These are phyloP conservation scores for Melaleuca quinquenervia DNA, from an alignment of 345 rosid species.

Conservation along the genomic window DNA sequence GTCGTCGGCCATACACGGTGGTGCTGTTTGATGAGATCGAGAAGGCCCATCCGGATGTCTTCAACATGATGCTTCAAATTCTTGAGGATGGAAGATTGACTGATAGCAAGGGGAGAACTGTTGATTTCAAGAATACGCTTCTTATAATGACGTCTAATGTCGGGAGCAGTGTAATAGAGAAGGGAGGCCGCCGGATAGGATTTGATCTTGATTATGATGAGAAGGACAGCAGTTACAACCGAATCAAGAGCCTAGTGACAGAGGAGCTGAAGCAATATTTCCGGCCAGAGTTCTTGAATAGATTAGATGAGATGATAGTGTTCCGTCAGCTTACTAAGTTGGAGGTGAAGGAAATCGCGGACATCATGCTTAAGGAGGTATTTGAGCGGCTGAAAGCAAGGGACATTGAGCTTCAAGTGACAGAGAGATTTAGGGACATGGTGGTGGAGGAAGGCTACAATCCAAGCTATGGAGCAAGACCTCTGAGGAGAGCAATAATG, in stretches of 20 bases:
- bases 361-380: constrained; percentile 39
- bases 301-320: constrained; percentile 54
- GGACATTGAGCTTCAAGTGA: constrained; percentile 38
- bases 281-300: constrained; percentile 58
- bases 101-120: constrained; percentile 47
- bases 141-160: constrained; percentile 58
- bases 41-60: constrained; percentile 55
- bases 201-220: constrained; percentile 13
- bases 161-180: constrained; percentile 26
- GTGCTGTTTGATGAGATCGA: constrained; percentile 61
- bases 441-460: constrained; percentile 44
- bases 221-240: constrained; percentile 16
- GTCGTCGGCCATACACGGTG: constrained; percentile 40
- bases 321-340: constrained; percentile 36
- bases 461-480: constrained; percentile 56
- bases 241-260: constrained; percentile 20
- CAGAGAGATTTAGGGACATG: constrained; percentile 30
- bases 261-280: constrained; percentile 40
- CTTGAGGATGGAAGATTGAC: constrained; percentile 54
- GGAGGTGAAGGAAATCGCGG: constrained; percentile 39
- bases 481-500: constrained; percentile 47
- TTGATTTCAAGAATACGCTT: constrained; percentile 53
- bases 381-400: constrained; percentile 32
- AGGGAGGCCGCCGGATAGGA: constrained; percentile 12
- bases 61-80: constrained; percentile 50